Base-by-base conservation (phyloP, 176 grass and related monocot genomes). In the Themeda triandra region DNA sequence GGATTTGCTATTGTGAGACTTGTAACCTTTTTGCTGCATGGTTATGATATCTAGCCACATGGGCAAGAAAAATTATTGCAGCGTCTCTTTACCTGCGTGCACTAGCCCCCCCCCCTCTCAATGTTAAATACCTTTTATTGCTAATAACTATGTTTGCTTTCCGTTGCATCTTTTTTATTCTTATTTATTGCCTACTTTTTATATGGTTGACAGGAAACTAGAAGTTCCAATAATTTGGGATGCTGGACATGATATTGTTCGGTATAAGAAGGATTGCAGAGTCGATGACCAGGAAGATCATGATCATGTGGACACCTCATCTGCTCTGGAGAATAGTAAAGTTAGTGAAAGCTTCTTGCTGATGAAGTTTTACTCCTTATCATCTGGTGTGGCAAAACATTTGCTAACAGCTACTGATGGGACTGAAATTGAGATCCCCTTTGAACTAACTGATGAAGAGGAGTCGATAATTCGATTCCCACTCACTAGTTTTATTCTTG, bases 291-390 rank as follows among this genome's bases (percentile, higher is more conserved):
- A 66, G 23, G 80, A 62, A 56, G 46, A 92, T 42, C 75, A 87
- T 32, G 71, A 73, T 73, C 53, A 83, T 23, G 45, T 80, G 35
- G 76, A 87, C 37, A 56, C 65, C 54, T 76, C 75, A 13, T 58
- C 76, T 27, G 39, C 80, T 32, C 75, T 92, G 80, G 95, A 97
- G 64, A 89, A 92, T 69, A 91, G 90, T 27, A 94, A 91, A 92
- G 95, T 97, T 64, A 94, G 69, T 21, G 95, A 97, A 48, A 97
- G 92, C 53, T 87, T 94, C 48, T 76, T 94, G 41, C 65, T 94
- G 24, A 92, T 94, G 92, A 94, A 92, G 54, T 98, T 98, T 78
- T 98, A 93, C 71, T 90, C 92, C 2, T 40, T 98, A 81, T 98
- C 95, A 36, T 91, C 92, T 19, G 90, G 90, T 41, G 75, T 94